phyloP scores from a whole-genome alignment of 2,329 filamentous ascomycete genomes.

The Ceratocystis albifundus region DNA sequence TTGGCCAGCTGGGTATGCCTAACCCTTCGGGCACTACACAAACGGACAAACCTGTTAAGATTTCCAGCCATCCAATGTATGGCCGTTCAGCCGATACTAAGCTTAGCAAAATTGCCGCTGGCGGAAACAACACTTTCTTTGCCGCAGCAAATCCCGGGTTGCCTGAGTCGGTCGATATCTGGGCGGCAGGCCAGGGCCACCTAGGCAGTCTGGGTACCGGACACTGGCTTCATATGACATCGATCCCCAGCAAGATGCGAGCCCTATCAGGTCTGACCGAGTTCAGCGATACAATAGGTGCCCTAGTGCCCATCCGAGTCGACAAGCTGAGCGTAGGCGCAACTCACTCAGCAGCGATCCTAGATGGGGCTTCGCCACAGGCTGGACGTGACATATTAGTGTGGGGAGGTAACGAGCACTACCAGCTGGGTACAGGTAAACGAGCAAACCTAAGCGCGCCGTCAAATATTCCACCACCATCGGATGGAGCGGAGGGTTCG shows the following conservation, averaged over 20 bases:
- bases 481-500: conserved; percentile 48
- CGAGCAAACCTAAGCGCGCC: conserved; percentile 68
- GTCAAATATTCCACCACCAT: conserved; percentile 61
- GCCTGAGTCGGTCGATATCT: conserved; percentile 59
- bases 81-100: conserved; percentile 15
- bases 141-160: conserved; percentile 45
- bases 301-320: conserved; percentile 65
- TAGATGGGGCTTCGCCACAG: conserved; percentile 59
- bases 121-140: conserved; percentile 79
- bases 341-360: conserved; percentile 69
- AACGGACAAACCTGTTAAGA: conserved; percentile 6
- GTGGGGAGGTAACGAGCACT: conserved; percentile 92
- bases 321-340: conserved; percentile 61
- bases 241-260: conserved; percentile 67
- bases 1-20: conserved; percentile 81
- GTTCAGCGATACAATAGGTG: conserved; percentile 63
- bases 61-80: conserved; percentile 14
- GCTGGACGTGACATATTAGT: conserved; percentile 73
- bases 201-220: conserved; percentile 73
- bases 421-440: conserved; percentile 85
- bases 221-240: conserved; percentile 78
- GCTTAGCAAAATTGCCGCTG: conserved; percentile 53
- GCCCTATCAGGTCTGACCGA: conserved; percentile 72
- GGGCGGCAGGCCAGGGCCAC: conserved; percentile 78
- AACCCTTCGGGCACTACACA: conserved; percentile 48